Percentiles rank a stretch among this genome's conserved stretches.
Conservation (phyloP, 2,329 filamentous ascomycete species). For the Cercospora zeae-maydis region DNA sequence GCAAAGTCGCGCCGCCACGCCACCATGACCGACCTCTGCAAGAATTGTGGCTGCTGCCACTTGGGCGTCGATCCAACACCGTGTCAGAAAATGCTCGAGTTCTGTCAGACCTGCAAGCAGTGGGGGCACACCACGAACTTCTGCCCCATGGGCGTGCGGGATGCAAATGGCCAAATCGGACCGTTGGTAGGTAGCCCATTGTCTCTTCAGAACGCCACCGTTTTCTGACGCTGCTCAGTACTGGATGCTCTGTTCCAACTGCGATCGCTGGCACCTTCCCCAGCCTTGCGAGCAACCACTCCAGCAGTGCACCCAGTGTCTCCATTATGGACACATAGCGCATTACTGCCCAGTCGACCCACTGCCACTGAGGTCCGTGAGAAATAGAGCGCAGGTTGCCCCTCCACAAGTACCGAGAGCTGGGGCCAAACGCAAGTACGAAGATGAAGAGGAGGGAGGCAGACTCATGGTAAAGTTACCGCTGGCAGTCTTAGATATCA, state of each 20-base stretch:
- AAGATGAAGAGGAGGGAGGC: neutral
- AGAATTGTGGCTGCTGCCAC: conserved; percentile 28
- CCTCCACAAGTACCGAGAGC: neutral
- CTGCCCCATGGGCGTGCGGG: conserved; percentile 21
- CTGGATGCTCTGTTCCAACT: conserved; percentile 28
- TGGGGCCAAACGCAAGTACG: neutral
- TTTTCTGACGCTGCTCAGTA: conserved; percentile 17
- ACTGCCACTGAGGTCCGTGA: neutral
- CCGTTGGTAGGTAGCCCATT: conserved; percentile 17
- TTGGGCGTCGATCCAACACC: conserved; percentile 19
- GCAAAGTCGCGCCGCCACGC: neutral
- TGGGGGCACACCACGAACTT: conserved; percentile 24
- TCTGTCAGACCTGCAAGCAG: conserved; percentile 22
- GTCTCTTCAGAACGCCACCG: neutral
- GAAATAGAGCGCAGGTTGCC: neutral
- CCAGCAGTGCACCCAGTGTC: conserved; percentile 22
- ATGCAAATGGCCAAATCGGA: conserved; percentile 5
- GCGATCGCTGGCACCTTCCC: conserved; percentile 30
- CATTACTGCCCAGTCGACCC: conserved; percentile 26
- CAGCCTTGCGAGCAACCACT: conserved; percentile 16
- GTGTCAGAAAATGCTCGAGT: conserved; percentile 18
- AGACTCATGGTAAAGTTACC: conserved; percentile 2
- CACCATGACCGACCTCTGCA: conserved; percentile 29
- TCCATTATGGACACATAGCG: conserved; percentile 23
- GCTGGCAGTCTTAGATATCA: neutral